These are phyloP conservation scores for Iris pallida DNA, from an alignment of 116 monocot species.

Conservation along the genomic window DNA sequence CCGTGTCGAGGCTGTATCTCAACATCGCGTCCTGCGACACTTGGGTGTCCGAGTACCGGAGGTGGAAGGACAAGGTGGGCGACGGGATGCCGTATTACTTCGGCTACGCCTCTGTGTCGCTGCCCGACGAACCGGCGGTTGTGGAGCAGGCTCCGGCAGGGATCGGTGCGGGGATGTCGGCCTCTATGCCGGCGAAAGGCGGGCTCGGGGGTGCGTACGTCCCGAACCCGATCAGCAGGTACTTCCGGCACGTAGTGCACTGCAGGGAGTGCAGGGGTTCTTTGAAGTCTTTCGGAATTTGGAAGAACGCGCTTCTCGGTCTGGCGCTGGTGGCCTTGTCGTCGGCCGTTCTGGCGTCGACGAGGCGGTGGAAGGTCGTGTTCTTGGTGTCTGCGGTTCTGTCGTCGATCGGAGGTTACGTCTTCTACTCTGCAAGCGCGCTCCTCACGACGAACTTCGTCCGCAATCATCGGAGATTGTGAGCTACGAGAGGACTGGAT, in stretches of 20 bases:
- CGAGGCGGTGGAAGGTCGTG: constrained; percentile 38
- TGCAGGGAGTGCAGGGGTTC: constrained; percentile 53
- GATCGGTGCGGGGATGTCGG: constrained; percentile 41
- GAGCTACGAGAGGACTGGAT: not conserved
- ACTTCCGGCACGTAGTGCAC: constrained; percentile 72
- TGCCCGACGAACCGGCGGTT: constrained; percentile 48
- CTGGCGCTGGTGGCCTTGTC: constrained; percentile 20
- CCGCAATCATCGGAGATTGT: constrained; percentile 42
- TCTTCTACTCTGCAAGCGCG: constrained; percentile 13
- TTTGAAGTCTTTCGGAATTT: constrained; percentile 26
- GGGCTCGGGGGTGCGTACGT: constrained; percentile 34
- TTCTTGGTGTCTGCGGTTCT: constrained; percentile 16
- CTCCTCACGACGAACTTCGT: constrained; percentile 47
- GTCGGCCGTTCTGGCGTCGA: constrained; percentile 37
- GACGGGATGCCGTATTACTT: constrained; percentile 87
- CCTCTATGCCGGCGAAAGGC: constrained; percentile 66
- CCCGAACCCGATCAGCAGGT: constrained; percentile 44
- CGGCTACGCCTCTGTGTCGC: constrained; percentile 47
- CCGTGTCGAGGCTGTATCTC: constrained; percentile 56
- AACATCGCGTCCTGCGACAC: constrained; percentile 59
- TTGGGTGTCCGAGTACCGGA: constrained; percentile 81
- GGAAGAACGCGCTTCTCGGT: constrained; percentile 31
- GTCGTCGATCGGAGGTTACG: constrained; percentile 18
- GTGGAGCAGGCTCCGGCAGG: constrained; percentile 66
- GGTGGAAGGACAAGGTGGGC: constrained; percentile 76